A percentile compares a stretch with the other conserved stretches of the same genome.
Conservation (phyloP, 2,329 filamentous ascomycete species). For the Ascocoryne sarcoides region DNA sequence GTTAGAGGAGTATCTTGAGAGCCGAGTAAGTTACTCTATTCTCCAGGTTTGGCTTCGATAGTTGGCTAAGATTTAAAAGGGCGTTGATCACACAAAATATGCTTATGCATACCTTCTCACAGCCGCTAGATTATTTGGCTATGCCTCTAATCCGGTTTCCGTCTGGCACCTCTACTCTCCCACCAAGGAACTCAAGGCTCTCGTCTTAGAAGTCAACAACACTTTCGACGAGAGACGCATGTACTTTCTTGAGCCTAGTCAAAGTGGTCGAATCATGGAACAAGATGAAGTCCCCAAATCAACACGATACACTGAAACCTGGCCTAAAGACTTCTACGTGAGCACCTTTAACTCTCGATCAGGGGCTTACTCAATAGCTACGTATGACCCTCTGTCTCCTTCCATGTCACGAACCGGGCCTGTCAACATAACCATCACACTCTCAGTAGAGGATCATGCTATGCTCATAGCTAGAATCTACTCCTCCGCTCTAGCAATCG, state of each 20-base stretch:
- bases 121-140: constrained; percentile 58
- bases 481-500: constrained; percentile 41
- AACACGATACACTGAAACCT: constrained; percentile 39
- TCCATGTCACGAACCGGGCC: constrained; percentile 31
- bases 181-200: constrained; percentile 47
- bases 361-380: constrained; percentile 43
- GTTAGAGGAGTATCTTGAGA: constrained; percentile 48
- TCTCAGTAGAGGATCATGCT: constrained; percentile 42
- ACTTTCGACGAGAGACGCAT: constrained; percentile 64
- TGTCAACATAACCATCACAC: constrained; percentile 55
- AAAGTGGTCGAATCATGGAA: constrained; percentile 13
- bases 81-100: constrained; percentile 49
- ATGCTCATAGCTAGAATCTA: constrained; percentile 55
- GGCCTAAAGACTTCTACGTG: constrained; percentile 67
- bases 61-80: constrained; percentile 33
- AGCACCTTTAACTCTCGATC: constrained; percentile 63
- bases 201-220: constrained; percentile 69
- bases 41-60: background rate
- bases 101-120: constrained; percentile 64
- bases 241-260: constrained; percentile 47
- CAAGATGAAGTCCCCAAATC: constrained; percentile 8
- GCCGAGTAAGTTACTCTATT: constrained; percentile 37
- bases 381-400: constrained; percentile 39
- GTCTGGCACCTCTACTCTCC: constrained; percentile 70
- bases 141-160: constrained; percentile 67